phyloP scores from a whole-genome alignment of 1,284 basidiomycete species.

The Grifola frondosa region DNA sequence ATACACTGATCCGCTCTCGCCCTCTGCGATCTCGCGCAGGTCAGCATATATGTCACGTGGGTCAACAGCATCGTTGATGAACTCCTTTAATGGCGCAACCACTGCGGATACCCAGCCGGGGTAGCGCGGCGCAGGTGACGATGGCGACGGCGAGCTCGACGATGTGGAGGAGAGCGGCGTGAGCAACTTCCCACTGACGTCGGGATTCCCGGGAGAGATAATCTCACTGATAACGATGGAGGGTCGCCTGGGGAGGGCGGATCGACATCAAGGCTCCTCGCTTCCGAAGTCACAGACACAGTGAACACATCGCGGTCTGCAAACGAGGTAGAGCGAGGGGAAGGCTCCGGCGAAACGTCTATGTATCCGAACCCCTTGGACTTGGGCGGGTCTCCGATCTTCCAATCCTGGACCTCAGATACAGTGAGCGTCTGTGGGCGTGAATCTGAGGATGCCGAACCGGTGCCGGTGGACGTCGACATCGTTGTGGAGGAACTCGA shows the following conservation, averaged over 20 bases:
- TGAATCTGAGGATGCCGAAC: constrained; percentile 22
- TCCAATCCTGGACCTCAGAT: constrained; percentile 21
- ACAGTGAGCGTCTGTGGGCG: constrained; percentile 20
- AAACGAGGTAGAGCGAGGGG: constrained; percentile 25
- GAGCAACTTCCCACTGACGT: no score
- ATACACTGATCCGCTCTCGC: constrained; percentile 74
- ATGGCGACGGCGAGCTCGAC: constrained; percentile 21
- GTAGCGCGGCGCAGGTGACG: constrained; percentile 27
- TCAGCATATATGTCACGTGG: constrained; percentile 62
- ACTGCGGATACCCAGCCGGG: constrained; percentile 46
- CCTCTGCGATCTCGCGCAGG: constrained; percentile 74
- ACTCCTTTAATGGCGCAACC: constrained; percentile 60
- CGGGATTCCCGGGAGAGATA: constrained; percentile 12
- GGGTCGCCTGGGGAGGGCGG: constrained; percentile 15
- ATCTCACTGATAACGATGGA: constrained; percentile 28
- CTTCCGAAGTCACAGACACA: constrained; percentile 16
- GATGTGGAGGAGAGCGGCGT: constrained; percentile 17
- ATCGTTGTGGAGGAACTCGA: constrained; percentile 24
- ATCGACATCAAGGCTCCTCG: constrained; percentile 12
- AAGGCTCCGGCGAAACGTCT: constrained; percentile 28
- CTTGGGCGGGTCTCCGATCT: constrained; percentile 11
- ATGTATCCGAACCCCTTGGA: constrained; percentile 20
- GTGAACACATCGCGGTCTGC: constrained; percentile 19
- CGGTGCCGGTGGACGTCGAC: constrained; percentile 18
- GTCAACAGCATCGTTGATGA: constrained; percentile 60